Conservation (phyloP, 2,329 filamentous ascomycete genomes). For the Epichloe aotearoae region DNA sequence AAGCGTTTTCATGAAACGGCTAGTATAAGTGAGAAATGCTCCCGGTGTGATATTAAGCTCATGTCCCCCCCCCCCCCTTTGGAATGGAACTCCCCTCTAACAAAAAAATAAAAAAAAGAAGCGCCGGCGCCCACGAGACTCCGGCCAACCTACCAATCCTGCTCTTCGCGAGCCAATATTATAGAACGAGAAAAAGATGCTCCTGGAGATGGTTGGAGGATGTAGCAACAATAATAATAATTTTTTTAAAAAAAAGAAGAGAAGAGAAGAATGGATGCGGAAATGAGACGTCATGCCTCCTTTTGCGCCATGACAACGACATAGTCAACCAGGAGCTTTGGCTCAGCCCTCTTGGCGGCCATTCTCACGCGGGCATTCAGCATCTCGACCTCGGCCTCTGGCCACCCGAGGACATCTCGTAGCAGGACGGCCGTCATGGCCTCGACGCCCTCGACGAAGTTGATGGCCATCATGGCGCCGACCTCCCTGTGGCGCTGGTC, state of each 20-base stretch:
- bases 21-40: background rate
- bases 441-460: slow-evolving; percentile 23
- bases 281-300: slow-evolving; percentile 2
- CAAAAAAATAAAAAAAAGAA: background rate
- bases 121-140: background rate
- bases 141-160: background rate
- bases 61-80: too few relatives aligned
- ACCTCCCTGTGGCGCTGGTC: slow-evolving; percentile 26
- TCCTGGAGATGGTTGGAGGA: too few relatives aligned
- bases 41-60: background rate
- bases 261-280: background rate
- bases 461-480: slow-evolving; percentile 24
- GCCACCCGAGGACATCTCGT: slow-evolving; percentile 25
- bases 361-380: slow-evolving; percentile 13
- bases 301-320: slow-evolving; percentile 18
- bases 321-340: slow-evolving; percentile 19
- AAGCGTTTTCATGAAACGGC: background rate
- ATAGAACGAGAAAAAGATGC: background rate
- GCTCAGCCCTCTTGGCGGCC: slow-evolving; percentile 12
- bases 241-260: background rate
- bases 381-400: slow-evolving; percentile 30
- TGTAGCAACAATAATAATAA: background rate
- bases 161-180: too few relatives aligned
- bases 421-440: slow-evolving; percentile 25
- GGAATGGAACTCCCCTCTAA: background rate